Evolutionary conservation across 202 grass and related monocot species (phyloP), one percentile per base, ranked within the genome.

Genomic region (Brachypodium distachyon): DNA sequence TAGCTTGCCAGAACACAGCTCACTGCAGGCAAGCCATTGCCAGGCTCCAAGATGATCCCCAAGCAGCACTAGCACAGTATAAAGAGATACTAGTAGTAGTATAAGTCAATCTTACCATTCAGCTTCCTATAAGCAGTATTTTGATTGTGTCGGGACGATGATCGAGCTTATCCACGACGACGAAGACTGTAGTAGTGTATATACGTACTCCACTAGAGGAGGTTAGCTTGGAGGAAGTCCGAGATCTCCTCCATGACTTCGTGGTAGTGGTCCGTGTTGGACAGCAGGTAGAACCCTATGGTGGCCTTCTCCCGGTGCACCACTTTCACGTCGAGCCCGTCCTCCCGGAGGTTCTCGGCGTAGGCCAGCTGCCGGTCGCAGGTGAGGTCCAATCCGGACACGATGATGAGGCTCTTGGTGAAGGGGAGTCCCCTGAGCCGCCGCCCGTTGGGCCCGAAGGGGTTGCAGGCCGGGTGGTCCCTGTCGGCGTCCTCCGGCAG

Each of bases 241-340:
- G 89, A 57, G 60, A 99, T 96, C 96, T 99, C 96, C 73, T 93
- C 92, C 92, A 96, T 99, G 26, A 99, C 96, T 85, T 90, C 92
- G 61, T 96, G 86, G 81, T 87, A 99, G 87, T 99, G 89, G 71
- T 93, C 78, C 23, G 91, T 98, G 87, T 95, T 98, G 70, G 96
- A 47, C 70, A 98, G 79, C 29, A 98, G 72, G 84, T 98, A 99
- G 85, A 99, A 99, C 3, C 96, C 96, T 0, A 99, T 42, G 0
- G 96, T 99, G 31, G 96, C 96, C 82, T 79, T 88, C 82, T 99
- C 92, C 4, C 96, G 83, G 59, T 91, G 89, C 28, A 95, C 89
- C 18, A 99, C 44, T 90, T 93, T 99, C 12, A 90, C 96, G 2
- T 90, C 55, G 17, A 83, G 89, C 4, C 89, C 91, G 4, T 93